A percentile compares a stretch with the other conserved stretches of the same genome.
Evolutionary conservation across 129 eudicot genomes (phyloP).

Genomic region (Erigeron canadensis): DNA sequence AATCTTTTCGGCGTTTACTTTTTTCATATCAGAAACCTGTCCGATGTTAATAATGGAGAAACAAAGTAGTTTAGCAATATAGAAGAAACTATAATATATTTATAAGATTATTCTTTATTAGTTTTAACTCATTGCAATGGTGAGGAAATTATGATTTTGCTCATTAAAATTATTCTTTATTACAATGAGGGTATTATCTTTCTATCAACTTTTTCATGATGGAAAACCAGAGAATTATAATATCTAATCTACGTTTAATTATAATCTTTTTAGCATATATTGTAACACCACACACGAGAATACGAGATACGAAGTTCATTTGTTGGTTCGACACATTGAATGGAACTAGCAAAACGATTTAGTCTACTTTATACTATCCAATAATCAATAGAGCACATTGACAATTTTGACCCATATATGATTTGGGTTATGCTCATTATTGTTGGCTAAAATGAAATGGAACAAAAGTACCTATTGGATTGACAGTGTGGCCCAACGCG

Average conservation of each 20-base stretch:
- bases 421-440: no score
- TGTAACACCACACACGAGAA: no score
- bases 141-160: no score
- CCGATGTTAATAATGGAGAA: neutral
- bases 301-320: no score
- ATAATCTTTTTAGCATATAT: no score
- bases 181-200: no score
- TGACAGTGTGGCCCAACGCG: neutral
- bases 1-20: constrained; percentile 13
- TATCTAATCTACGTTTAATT: no score
- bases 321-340: no score
- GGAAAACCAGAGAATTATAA: no score
- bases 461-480: neutral
- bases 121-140: neutral
- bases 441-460: neutral
- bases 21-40: constrained; percentile 31
- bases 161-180: no score
- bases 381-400: no score
- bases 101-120: neutral
- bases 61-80: neutral
- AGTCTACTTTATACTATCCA: neutral
- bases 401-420: neutral
- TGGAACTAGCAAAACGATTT: neutral
- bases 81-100: neutral
- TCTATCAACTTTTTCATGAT: no score